Conservation (phyloP, 306 rosid species). For the Arachis hypogaea region DNA sequence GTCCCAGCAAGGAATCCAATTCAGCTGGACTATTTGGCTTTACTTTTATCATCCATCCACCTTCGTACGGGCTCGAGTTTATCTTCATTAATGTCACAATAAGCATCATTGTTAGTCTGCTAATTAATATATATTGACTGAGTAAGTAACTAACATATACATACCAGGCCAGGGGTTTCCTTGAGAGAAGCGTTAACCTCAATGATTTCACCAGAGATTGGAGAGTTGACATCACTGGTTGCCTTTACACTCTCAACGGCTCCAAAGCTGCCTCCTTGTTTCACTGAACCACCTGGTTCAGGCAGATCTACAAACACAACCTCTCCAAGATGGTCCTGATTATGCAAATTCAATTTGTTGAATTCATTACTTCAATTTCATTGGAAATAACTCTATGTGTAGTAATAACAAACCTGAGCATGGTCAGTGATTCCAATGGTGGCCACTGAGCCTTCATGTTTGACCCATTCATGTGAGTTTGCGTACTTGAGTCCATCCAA, state of each 20-base stretch:
- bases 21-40: slow-evolving; percentile 76
- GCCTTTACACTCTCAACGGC: slow-evolving; percentile 99
- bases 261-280: slow-evolving; percentile 67
- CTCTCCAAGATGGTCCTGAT: slow-evolving; percentile 94
- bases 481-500: slow-evolving; percentile 96
- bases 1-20: slow-evolving; percentile 66
- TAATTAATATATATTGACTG: not conserved
- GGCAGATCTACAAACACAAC: slow-evolving; percentile 96
- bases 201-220: slow-evolving; percentile 89
- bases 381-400: too few relatives aligned
- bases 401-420: slow-evolving; percentile 64
- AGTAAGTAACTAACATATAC: slow-evolving; percentile 14
- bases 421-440: slow-evolving; percentile 90
- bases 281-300: slow-evolving; percentile 60
- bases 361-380: not conserved
- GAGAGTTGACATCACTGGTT: slow-evolving; percentile 89
- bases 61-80: slow-evolving; percentile 83
- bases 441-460: slow-evolving; percentile 90
- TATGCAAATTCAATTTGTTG: not conserved
- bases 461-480: slow-evolving; percentile 96
- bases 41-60: slow-evolving; percentile 95
- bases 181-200: slow-evolving; percentile 76
- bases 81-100: slow-evolving; percentile 44
- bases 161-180: slow-evolving; percentile 80
- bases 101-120: not conserved